Evolutionary conservation across 371 early-diverging fungal genomes (phyloP).

Genomic region (Apophysomyces sp.): DNA sequence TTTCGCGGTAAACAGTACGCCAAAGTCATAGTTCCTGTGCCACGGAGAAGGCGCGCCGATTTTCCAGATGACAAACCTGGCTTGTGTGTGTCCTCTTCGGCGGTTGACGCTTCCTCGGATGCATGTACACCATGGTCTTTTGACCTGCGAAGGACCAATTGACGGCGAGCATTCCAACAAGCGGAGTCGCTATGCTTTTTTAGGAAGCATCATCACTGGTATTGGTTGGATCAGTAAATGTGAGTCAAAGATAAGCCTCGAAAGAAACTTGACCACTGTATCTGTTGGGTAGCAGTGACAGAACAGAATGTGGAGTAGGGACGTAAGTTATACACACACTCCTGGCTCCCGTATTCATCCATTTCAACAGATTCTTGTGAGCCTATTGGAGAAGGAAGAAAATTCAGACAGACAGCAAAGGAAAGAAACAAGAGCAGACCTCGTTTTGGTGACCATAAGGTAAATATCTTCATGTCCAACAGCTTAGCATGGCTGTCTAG

Average conservation of each 20-base stretch:
- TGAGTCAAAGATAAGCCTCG: not conserved
- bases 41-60: not conserved
- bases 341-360: too few species aligned
- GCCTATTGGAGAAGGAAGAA: too few species aligned
- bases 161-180: not conserved
- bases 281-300: too few species aligned
- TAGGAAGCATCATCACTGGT: not conserved
- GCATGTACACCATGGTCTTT: not conserved
- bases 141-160: not conserved
- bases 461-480: too few species aligned
- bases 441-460: too few species aligned
- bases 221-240: not conserved
- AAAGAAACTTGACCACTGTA: not conserved
- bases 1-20: not conserved
- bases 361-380: too few species aligned
- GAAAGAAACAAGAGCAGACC: too few species aligned
- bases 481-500: too few species aligned
- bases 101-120: not conserved
- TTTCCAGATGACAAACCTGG: not conserved
- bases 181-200: not conserved
- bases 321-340: too few species aligned
- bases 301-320: too few species aligned
- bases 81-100: not conserved
- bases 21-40: not conserved
- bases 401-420: too few species aligned